phyloP scores from a whole-genome alignment of 2,329 filamentous ascomycete genomes.

The Fusarium continuum region DNA sequence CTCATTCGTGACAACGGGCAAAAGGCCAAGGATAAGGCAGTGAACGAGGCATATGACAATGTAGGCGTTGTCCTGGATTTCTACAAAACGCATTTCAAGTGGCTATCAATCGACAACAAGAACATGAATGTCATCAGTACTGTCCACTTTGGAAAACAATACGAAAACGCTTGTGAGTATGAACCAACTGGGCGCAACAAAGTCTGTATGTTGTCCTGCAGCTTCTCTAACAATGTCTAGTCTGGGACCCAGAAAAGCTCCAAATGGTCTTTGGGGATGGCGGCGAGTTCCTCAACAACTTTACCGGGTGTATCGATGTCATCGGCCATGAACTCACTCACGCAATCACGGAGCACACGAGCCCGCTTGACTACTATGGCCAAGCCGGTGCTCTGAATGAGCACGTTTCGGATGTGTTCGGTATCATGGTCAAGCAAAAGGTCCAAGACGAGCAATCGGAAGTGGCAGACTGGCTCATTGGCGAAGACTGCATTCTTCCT shows the following conservation, averaged over 20 bases:
- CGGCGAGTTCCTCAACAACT: slow-evolving; percentile 60
- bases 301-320: slow-evolving; percentile 62
- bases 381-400: slow-evolving; percentile 66
- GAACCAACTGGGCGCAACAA: background rate
- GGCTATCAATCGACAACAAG: slow-evolving; percentile 62
- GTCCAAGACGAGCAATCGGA: slow-evolving; percentile 55
- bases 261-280: slow-evolving; percentile 68
- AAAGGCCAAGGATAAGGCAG: slow-evolving; percentile 52
- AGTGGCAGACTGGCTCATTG: slow-evolving; percentile 64
- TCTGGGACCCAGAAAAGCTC: slow-evolving; percentile 59
- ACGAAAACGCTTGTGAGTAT: slow-evolving; percentile 61
- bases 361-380: slow-evolving; percentile 59
- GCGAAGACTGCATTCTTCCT: slow-evolving; percentile 61
- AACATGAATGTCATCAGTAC: slow-evolving; percentile 60
- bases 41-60: slow-evolving; percentile 61
- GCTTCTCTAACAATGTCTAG: slow-evolving; percentile 34
- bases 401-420: slow-evolving; percentile 65
- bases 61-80: slow-evolving; percentile 60
- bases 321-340: slow-evolving; percentile 68
- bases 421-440: slow-evolving; percentile 66
- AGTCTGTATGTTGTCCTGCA: no score
- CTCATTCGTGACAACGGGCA: slow-evolving; percentile 56
- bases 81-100: slow-evolving; percentile 59
- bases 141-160: slow-evolving; percentile 61
- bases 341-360: slow-evolving; percentile 61